These are phyloP conservation scores for Dictyostelium citrinum DNA, from an alignment of 78 protist genomes.

Conservation along the genomic window DNA sequence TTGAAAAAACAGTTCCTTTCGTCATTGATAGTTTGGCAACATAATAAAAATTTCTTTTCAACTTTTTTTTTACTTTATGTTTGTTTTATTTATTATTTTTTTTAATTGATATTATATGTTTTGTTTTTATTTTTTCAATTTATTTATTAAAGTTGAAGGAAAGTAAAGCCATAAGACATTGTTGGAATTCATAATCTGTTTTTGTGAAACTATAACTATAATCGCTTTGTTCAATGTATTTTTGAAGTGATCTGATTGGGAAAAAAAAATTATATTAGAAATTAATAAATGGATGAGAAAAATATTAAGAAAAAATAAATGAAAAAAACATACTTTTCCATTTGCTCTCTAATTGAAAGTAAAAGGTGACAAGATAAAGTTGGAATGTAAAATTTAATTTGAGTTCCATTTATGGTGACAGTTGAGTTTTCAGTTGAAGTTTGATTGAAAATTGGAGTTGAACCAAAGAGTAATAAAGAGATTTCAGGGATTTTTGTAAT, in stretches of 20 bases:
- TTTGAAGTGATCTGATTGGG: neutral
- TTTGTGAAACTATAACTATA: neutral
- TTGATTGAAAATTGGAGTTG: neutral
- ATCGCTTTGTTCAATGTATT: constrained; percentile 7
- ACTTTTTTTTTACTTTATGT: neutral
- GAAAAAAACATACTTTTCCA: neutral
- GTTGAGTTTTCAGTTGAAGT: neutral
- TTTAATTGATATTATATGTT: neutral
- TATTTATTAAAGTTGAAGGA: neutral
- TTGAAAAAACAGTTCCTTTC: no score
- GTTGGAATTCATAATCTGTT: neutral
- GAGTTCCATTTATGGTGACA: neutral
- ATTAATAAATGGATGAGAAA: neutral
- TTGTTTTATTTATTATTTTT: neutral
- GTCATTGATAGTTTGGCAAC: no score
- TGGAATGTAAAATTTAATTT: constrained; percentile 15
- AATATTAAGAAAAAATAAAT: neutral
- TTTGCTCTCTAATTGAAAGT: neutral
- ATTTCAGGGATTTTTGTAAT: neutral
- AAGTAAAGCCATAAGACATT: neutral
- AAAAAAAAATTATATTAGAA: neutral
- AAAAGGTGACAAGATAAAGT: neutral
- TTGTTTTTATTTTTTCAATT: neutral
- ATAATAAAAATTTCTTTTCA: no score
- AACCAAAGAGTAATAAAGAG: constrained; percentile 10